phyloP scores from a whole-genome alignment of 495 filamentous ascomycete genomes.

The Chaetomium tenue region DNA sequence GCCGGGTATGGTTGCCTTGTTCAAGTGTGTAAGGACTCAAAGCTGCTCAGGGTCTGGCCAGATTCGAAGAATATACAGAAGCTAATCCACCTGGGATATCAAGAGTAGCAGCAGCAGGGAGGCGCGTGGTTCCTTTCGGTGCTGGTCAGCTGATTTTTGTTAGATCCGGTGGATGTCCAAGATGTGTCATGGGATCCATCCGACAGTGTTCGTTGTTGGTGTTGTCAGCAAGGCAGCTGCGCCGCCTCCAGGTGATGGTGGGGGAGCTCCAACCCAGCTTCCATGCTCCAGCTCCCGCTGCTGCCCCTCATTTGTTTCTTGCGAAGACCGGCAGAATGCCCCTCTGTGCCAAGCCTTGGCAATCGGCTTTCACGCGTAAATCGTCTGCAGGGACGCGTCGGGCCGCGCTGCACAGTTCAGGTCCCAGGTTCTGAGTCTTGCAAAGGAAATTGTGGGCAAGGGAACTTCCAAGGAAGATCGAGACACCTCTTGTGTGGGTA shows the following conservation, averaged over 20 bases:
- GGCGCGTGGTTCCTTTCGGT: background rate
- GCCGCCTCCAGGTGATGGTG: slow-evolving; percentile 12
- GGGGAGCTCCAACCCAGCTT: background rate
- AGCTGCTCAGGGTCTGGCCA: background rate
- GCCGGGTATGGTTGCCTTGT: background rate
- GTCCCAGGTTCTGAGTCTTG: too few species aligned
- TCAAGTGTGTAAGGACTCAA: background rate
- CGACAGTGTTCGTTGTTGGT: background rate
- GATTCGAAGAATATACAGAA: background rate
- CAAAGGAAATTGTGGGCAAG: too few species aligned
- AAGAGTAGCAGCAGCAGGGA: too few species aligned
- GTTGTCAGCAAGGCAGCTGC: slow-evolving; percentile 17
- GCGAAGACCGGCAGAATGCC: slow-evolving; percentile 7
- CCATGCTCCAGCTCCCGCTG: background rate
- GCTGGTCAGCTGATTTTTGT: slow-evolving; percentile 20
- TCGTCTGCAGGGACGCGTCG: slow-evolving; percentile 28
- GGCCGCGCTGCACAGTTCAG: background rate
- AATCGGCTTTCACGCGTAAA: slow-evolving; percentile 19
- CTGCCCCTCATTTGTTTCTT: slow-evolving; percentile 23
- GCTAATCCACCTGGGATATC: background rate
- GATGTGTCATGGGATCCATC: slow-evolving; percentile 10
- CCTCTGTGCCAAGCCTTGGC: slow-evolving; percentile 17
- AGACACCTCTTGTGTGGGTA: background rate
- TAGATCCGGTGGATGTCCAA: slow-evolving; percentile 8
- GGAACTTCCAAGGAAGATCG: background rate